Base-by-base conservation (phyloP, 2,329 filamentous ascomycete species). In the Thelonectria blattea region DNA sequence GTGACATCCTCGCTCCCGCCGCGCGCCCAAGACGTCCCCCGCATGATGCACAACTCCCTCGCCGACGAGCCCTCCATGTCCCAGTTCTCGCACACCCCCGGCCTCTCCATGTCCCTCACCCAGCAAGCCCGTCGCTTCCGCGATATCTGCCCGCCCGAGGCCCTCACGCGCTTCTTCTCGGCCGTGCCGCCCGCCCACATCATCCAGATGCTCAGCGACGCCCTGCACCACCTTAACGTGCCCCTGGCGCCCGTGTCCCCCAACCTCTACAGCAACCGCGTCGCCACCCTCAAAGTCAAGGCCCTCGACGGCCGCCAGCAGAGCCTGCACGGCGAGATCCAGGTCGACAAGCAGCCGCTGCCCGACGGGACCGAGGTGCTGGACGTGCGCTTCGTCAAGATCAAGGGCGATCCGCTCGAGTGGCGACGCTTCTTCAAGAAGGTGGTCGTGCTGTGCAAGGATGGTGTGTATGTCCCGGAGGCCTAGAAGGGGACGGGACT, bases 341-440 rank as follows among this genome's bases (percentile, higher is more conserved):
- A 91, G 12, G 80, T 95, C 7, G 90, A 94, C 72, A 85, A 80
- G 76, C 86, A 86, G 72, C 74, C 76, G 43, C 82, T 89, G 65
- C 84, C 79, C 1, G 80, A 82, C 55, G 79, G 79, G 10, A 78
- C 77, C 66, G 89, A 91, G 62, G 76, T 94, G 32, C 83, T 93
- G 22, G 93, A 97, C 75, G 91, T 97, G 27, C 85, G 92, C 52
- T 98, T 99, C 73, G 86, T 96, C 66, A 99, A 99, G 79, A 85
- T 91, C 55, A 97, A 97, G 79, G 95, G 95, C 6, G 95, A 99
- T 79, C 95, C 95, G 5, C 79, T 99, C 51, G 94, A 98, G 79
- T 99, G 96, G 95, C 86, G 95, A 62, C 83, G 95, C 34, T 92
- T 99, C 74, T 99, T 99, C 82, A 99, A 99, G 79, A 93, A 92